A percentile compares a stretch with the other conserved stretches of the same genome.
phyloP scores from a whole-genome alignment of 2,329 filamentous ascomycete genomes.

The Madurella mycetomatis region DNA sequence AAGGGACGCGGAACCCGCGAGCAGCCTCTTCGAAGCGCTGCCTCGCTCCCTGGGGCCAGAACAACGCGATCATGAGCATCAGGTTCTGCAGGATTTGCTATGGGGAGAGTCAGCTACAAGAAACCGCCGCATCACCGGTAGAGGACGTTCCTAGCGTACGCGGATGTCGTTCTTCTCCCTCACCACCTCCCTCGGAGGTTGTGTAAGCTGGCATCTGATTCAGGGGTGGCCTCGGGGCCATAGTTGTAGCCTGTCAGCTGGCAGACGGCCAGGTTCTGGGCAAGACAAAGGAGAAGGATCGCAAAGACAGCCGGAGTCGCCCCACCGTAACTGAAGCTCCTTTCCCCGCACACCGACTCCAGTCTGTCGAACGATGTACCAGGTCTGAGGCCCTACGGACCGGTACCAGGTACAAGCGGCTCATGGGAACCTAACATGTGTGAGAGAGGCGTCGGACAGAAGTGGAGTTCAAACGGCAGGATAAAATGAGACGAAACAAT shows the following conservation, averaged over 20 bases:
- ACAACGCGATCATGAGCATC: conserved; percentile 41
- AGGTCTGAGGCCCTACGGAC: no score
- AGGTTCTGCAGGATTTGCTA: conserved; percentile 38
- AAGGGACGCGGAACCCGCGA: conserved; percentile 50
- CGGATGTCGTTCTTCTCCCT: conserved; percentile 40
- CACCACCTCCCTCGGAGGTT: conserved; percentile 38
- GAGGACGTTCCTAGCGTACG: conserved; percentile 50
- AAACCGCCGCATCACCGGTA: not conserved
- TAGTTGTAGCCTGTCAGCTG: conserved; percentile 44
- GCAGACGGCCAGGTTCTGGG: conserved; percentile 13
- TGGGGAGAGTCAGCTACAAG: conserved; percentile 4
- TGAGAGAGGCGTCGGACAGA: no score
- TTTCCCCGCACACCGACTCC: not conserved
- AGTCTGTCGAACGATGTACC: not conserved
- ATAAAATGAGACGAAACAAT: no score
- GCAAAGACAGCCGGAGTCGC: conserved; percentile 13
- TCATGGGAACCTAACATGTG: no score
- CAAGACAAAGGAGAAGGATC: conserved; percentile 3
- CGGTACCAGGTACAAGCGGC: no score
- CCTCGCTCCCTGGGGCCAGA: conserved; percentile 45
- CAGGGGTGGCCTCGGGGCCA: conserved; percentile 41
- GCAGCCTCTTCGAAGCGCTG: conserved; percentile 49
- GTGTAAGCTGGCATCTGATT: conserved; percentile 37
- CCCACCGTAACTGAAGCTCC: conserved; percentile 10
- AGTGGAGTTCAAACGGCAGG: no score